Evolutionary conservation across 1,284 basidiomycete species (phyloP).

Genomic region (Cutaneotrichosporon mucoides): DNA sequence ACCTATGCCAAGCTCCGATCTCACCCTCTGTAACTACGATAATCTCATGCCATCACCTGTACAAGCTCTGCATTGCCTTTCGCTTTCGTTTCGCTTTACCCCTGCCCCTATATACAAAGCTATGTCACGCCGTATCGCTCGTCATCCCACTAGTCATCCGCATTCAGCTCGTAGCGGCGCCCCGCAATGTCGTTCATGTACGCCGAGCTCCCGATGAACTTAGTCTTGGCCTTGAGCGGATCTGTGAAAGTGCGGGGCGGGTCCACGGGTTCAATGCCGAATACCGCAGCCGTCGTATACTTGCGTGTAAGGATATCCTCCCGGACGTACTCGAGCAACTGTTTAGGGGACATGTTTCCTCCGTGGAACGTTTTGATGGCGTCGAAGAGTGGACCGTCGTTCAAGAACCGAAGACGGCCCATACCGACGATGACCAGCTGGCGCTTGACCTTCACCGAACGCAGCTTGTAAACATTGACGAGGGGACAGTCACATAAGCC

Average conservation of each 20-base stretch:
- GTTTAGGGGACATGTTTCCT: neutral
- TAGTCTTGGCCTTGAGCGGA: too few relatives aligned
- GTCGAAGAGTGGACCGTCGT: neutral
- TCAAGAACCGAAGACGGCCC: neutral
- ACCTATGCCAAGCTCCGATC: too few relatives aligned
- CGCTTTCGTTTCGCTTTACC: neutral
- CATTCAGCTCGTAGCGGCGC: neutral
- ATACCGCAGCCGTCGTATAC: neutral
- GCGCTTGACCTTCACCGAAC: too few relatives aligned
- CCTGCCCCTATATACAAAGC: neutral
- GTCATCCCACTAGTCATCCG: neutral
- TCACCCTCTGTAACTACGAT: too few relatives aligned
- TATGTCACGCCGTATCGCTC: neutral
- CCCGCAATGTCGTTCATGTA: neutral
- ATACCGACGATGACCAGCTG: neutral
- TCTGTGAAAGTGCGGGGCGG: too few relatives aligned
- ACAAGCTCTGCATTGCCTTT: too few relatives aligned
- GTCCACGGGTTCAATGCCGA: too few relatives aligned
- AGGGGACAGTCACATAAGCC: too few relatives aligned
- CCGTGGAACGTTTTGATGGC: neutral
- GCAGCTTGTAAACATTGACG: too few relatives aligned
- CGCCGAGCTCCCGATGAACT: too few relatives aligned
- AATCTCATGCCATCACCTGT: too few relatives aligned
- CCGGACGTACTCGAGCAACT: neutral
- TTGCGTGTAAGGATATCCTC: neutral